Conservation (phyloP, 2,329 filamentous ascomycete species). For the Fusarium sp. region DNA sequence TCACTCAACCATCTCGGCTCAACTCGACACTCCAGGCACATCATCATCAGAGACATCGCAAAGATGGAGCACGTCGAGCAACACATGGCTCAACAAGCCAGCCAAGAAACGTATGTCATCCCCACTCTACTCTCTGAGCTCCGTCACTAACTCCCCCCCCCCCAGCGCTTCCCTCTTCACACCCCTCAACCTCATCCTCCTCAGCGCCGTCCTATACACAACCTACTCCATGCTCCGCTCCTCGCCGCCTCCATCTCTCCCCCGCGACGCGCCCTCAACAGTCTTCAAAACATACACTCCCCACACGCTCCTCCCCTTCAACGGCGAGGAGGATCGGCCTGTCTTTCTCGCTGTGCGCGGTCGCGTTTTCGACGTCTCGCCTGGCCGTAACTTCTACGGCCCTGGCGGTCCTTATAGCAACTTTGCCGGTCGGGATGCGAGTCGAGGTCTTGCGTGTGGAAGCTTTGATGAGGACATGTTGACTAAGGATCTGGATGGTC, state of each 20-base stretch:
- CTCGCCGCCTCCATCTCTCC: conserved; percentile 56
- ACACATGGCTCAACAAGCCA: conserved; percentile 64
- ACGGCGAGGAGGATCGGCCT: conserved; percentile 77
- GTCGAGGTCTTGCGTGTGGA: conserved; percentile 84
- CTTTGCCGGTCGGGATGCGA: conserved; percentile 93
- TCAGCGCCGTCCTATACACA: conserved; percentile 66
- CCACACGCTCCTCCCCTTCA: conserved; percentile 83
- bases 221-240: conserved; percentile 66
- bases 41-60: background rate
- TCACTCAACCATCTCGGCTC: background rate
- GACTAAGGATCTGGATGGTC: conserved; percentile 87
- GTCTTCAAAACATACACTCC: conserved; percentile 80
- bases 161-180: conserved; percentile 61
- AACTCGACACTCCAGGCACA: background rate
- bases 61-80: conserved; percentile 68
- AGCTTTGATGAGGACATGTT: conserved; percentile 97
- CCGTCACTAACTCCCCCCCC: background rate
- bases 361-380: conserved; percentile 87
- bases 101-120: conserved; percentile 53
- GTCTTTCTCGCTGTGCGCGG: conserved; percentile 94
- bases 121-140: background rate
- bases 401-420: conserved; percentile 95
- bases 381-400: conserved; percentile 93
- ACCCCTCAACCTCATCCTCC: conserved; percentile 71
- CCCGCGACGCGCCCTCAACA: conserved; percentile 64